Conservation (phyloP, 2,329 filamentous ascomycete genomes). For the Boeremia lycopersici region DNA sequence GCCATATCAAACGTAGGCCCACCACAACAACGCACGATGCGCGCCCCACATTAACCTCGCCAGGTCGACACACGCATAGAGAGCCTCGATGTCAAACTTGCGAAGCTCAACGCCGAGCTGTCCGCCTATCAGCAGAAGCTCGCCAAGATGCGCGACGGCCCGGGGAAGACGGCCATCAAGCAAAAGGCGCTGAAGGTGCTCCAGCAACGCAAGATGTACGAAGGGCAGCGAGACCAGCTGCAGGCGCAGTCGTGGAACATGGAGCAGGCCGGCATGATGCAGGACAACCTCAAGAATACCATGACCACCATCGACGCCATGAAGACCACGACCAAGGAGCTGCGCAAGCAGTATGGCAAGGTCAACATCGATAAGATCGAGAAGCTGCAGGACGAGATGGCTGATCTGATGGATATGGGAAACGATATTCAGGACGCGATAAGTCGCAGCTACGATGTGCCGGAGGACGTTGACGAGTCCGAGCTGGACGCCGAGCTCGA, state of each 20-base stretch:
- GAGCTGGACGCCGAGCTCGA: slow-evolving; percentile 97
- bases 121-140: slow-evolving; percentile 86
- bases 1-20: slow-evolving; percentile 77
- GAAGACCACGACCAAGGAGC: slow-evolving; percentile 93
- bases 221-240: slow-evolving; percentile 90
- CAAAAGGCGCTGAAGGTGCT: slow-evolving; percentile 94
- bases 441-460: slow-evolving; percentile 87
- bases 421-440: slow-evolving; percentile 98
- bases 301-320: slow-evolving; percentile 98
- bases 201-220: slow-evolving; percentile 92
- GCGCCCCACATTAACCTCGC: slow-evolving; percentile 23
- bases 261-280: slow-evolving; percentile 98
- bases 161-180: slow-evolving; percentile 89
- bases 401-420: slow-evolving; percentile 93
- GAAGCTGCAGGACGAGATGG: slow-evolving; percentile 98
- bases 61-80: slow-evolving; percentile 81
- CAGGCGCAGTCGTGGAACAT: slow-evolving; percentile 98
- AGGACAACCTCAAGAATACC: slow-evolving; percentile 96
- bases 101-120: slow-evolving; percentile 89
- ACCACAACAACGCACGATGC: slow-evolving; percentile 9
- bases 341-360: slow-evolving; percentile 94
- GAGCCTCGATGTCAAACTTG: slow-evolving; percentile 91
- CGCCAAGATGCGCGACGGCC: slow-evolving; percentile 90
- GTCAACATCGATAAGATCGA: slow-evolving; percentile 98
- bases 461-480: slow-evolving; percentile 95